phyloP scores from a whole-genome alignment of 2,329 filamentous ascomycete genomes.

The Alternaria alternata region DNA sequence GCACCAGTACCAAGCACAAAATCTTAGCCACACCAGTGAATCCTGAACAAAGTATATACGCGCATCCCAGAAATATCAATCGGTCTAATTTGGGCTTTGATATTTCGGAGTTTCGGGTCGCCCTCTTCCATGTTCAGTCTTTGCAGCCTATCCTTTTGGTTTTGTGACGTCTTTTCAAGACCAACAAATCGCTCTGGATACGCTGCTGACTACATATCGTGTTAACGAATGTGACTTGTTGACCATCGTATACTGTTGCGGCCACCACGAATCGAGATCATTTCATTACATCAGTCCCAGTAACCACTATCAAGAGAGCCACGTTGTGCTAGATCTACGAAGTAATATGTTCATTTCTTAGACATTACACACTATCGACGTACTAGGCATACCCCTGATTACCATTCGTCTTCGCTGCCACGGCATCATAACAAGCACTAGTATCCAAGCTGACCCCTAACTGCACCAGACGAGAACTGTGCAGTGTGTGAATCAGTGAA shows the following conservation, averaged over 20 bases:
- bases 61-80: not conserved
- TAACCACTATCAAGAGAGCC: not conserved
- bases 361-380: not conserved
- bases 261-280: not conserved
- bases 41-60: too few species aligned
- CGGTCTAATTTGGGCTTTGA: not conserved
- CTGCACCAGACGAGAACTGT: conserved; percentile 59
- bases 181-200: not conserved
- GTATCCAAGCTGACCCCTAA: conserved; percentile 56
- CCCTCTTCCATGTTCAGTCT: not conserved
- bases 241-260: not conserved
- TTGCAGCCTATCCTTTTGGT: not conserved
- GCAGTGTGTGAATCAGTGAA: conserved; percentile 64
- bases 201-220: not conserved
- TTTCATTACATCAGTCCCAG: not conserved
- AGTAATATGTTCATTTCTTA: not conserved
- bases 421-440: not conserved
- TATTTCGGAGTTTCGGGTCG: too few species aligned
- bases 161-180: too few species aligned
- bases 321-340: not conserved
- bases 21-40: too few species aligned
- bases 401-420: not conserved
- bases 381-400: not conserved
- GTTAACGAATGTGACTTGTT: not conserved
- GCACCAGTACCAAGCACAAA: too few species aligned